A percentile compares a stretch with the other conserved stretches of the same genome.
Conservation (phyloP, 2,329 filamentous ascomycete genomes). For the Beauveria sp. region DNA sequence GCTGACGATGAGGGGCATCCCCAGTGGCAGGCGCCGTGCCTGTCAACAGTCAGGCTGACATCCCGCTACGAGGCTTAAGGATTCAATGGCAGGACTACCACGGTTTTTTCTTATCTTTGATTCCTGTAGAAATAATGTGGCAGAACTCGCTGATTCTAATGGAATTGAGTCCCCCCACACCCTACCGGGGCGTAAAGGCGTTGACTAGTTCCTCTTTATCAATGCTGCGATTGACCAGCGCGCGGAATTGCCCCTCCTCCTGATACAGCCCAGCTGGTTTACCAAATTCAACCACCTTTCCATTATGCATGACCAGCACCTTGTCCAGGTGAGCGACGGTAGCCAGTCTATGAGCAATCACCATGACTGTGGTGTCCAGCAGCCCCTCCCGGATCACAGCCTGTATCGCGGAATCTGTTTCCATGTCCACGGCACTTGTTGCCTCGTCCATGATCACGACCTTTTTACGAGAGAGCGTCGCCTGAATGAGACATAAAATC, state of each 20-base stretch:
- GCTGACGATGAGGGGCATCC: no score
- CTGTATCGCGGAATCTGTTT: slow-evolving; percentile 60
- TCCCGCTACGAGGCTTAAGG: no score
- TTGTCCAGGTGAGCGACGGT: slow-evolving; percentile 63
- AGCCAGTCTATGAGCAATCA: slow-evolving; percentile 61
- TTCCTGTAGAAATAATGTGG: no score
- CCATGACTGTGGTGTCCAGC: slow-evolving; percentile 51
- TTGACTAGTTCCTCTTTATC: neutral
- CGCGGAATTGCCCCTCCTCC: slow-evolving; percentile 20
- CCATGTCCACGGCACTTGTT: slow-evolving; percentile 62
- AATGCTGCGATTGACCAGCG: neutral
- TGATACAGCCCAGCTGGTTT: slow-evolving; percentile 47
- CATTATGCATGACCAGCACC: slow-evolving; percentile 57
- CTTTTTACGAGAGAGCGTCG: slow-evolving; percentile 49
- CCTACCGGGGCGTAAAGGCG: no score
- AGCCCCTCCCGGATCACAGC: slow-evolving; percentile 45
- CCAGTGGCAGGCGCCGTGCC: no score
- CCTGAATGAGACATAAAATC: slow-evolving; percentile 58
- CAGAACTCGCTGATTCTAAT: no score
- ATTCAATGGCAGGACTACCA: no score
- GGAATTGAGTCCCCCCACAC: no score
- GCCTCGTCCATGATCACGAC: slow-evolving; percentile 68
- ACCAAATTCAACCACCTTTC: slow-evolving; percentile 53
- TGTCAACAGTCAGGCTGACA: no score
- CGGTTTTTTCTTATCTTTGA: no score